phyloP scores from a whole-genome alignment of 1,284 basidiomycete genomes.

The Psilocybe mexicana region DNA sequence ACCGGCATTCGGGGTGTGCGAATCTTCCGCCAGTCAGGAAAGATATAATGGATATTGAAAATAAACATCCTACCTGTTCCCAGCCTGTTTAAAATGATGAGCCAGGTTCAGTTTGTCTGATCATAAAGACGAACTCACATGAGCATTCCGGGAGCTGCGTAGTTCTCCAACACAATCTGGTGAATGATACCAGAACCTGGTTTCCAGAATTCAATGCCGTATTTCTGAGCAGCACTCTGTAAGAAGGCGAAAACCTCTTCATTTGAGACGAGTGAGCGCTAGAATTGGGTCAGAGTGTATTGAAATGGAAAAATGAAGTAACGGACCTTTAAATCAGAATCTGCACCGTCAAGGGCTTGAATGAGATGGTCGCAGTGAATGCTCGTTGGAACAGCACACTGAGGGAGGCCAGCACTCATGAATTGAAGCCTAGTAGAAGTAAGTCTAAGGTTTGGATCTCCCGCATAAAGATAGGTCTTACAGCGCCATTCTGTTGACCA shows the following conservation, averaged over 20 bases:
- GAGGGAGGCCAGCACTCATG: constrained; percentile 92
- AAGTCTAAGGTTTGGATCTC: constrained; percentile 2
- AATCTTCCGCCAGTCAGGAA: constrained; percentile 58
- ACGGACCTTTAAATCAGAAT: constrained; percentile 75
- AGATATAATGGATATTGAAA: constrained; percentile 11
- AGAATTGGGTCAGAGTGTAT: constrained; percentile 1
- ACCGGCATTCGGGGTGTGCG: constrained; percentile 98
- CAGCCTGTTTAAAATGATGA: constrained; percentile 46
- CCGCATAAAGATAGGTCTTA: constrained; percentile 36
- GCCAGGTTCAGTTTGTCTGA: no score
- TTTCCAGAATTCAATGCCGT: constrained; percentile 94
- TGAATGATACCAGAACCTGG: constrained; percentile 97
- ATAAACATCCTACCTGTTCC: constrained; percentile 58
- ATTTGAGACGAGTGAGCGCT: constrained; percentile 88
- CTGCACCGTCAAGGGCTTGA: constrained; percentile 85
- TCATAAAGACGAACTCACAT: constrained; percentile 50
- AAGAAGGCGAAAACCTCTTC: constrained; percentile 99
- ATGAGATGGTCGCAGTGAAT: constrained; percentile 99
- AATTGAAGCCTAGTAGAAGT: constrained; percentile 78
- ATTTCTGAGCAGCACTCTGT: constrained; percentile 92
- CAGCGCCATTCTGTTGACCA: constrained; percentile 68
- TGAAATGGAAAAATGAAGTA: constrained; percentile 2
- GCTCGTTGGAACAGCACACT: constrained; percentile 83
- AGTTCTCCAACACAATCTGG: constrained; percentile 98
- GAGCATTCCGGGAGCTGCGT: constrained; percentile 87